Base-by-base conservation (phyloP, 169 alveolate genomes). In the Plasmodium vivax region DNA sequence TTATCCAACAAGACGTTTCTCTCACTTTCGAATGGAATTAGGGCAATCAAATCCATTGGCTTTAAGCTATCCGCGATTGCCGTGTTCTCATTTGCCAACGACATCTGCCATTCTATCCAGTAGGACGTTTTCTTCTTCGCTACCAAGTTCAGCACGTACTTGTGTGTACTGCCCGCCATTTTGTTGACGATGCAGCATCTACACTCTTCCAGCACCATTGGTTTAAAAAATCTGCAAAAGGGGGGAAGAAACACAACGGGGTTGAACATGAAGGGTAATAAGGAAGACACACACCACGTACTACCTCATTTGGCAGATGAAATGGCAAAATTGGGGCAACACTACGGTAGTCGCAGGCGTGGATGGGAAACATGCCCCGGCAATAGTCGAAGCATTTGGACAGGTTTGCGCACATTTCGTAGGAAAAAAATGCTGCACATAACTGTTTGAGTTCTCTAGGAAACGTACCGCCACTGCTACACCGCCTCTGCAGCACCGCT, bases 171-270 rank as follows among this genome's bases (percentile, higher is more conserved):
- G 16, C 94, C 94, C 6, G 72, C 2, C 90, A 90, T 81, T 36
- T 90, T 90, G 30, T 90, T 90, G 7, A 81, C 10, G 5, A 90
- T 82, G 45, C 92, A 58, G 41, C 94, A 90, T 8, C 94, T 56
- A 45, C 92, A 90, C 54, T 90, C 94, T 71, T 90, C 94, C 51
- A 90, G 74, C 3, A 71, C 94, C 94, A 90, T 90, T 2, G 94
- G 94, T 6, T 75, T 58, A 82, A 90, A 90, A 90, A 62, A 41
- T 34, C 94, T 90, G 83, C 82, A 51, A 68, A 83, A 16, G 19
- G 73, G 83, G 71, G 34, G 62, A 54, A 62, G 36, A 56, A 54
- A 72, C 30, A 36, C 23, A 56, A 74, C 7, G 1, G 43, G 14
- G 47, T 30, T 41, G 72, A 58, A 32, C 27, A 83, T 85, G 5